Percentiles rank a stretch among this genome's conserved stretches.
Conservation (phyloP, 805 yeast genomes). For the Metschnikowia proteae region DNA sequence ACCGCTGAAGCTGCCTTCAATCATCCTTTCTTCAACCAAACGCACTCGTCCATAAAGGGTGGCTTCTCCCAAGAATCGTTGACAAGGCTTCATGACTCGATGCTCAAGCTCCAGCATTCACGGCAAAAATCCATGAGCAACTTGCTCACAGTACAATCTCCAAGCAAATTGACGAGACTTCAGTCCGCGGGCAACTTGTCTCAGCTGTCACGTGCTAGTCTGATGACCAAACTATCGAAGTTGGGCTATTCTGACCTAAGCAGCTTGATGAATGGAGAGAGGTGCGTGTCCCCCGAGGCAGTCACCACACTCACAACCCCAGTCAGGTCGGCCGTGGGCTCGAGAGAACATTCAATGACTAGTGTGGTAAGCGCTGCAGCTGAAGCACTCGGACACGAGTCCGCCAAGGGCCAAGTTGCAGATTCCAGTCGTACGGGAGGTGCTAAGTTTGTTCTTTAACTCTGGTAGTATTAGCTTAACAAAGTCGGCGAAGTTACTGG, state of each 20-base stretch:
- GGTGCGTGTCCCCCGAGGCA: constrained; percentile 18
- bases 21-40: constrained; percentile 38
- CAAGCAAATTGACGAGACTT: constrained; percentile 3
- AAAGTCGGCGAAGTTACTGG: not conserved
- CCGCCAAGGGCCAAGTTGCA: not conserved
- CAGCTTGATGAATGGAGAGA: constrained; percentile 14
- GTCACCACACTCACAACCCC: constrained; percentile 19
- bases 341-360: constrained; percentile 15
- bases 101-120: constrained; percentile 13
- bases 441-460: constrained; percentile 1
- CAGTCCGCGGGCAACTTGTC: constrained; percentile 6
- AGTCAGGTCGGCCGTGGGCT: constrained; percentile 12
- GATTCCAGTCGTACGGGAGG: not conserved
- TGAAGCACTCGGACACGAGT: not conserved
- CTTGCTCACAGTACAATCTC: constrained; percentile 2
- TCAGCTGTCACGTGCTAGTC: not conserved
- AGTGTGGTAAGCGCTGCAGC: constrained; percentile 5
- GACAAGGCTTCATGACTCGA: constrained; percentile 16
- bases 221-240: constrained; percentile 4
- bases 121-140: constrained; percentile 7
- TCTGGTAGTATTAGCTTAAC: not conserved
- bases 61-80: constrained; percentile 14
- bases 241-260: constrained; percentile 3
- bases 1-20: constrained; percentile 41
- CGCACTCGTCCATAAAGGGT: constrained; percentile 1